These are phyloP conservation scores for Globisporangium uncinulatum DNA, from an alignment of 352 stramenopile genomes.

Conservation along the genomic window DNA sequence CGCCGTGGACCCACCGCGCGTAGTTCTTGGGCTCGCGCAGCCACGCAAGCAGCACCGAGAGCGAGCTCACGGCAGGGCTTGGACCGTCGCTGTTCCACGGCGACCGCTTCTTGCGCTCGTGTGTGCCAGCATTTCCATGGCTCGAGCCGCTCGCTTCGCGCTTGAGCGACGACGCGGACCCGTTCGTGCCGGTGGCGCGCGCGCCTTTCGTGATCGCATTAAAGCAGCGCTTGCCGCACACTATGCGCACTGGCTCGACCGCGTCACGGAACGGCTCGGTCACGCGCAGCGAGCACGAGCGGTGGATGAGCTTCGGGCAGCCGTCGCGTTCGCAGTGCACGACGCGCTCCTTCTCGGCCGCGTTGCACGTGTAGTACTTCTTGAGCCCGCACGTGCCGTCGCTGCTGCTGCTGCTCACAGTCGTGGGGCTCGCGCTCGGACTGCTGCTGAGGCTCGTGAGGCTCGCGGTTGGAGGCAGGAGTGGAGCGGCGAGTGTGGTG, in stretches of 20 bases:
- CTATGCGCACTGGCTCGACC: constrained; percentile 3
- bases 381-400: constrained; percentile 9
- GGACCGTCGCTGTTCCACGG: constrained; percentile 15
- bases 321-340: constrained; percentile 11
- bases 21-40: constrained; percentile 15
- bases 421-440: neutral
- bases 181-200: neutral
- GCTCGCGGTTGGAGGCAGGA: no score
- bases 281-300: constrained; percentile 13
- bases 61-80: constrained; percentile 9
- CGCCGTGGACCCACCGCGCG: constrained; percentile 13
- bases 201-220: constrained; percentile 9
- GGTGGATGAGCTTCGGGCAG: constrained; percentile 14
- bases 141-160: neutral
- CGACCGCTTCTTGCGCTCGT: constrained; percentile 15
- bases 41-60: constrained; percentile 12
- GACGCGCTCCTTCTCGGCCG: constrained; percentile 5
- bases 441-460: constrained; percentile 1
- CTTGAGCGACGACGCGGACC: neutral
- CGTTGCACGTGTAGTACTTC: constrained; percentile 14
- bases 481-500: neutral
- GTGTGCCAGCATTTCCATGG: neutral
- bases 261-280: constrained; percentile 12
- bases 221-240: constrained; percentile 18
- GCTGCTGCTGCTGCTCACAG: neutral